Base-by-base conservation (phyloP, 768 basidiomycete genomes). In the Pleurotus cornucopiae region DNA sequence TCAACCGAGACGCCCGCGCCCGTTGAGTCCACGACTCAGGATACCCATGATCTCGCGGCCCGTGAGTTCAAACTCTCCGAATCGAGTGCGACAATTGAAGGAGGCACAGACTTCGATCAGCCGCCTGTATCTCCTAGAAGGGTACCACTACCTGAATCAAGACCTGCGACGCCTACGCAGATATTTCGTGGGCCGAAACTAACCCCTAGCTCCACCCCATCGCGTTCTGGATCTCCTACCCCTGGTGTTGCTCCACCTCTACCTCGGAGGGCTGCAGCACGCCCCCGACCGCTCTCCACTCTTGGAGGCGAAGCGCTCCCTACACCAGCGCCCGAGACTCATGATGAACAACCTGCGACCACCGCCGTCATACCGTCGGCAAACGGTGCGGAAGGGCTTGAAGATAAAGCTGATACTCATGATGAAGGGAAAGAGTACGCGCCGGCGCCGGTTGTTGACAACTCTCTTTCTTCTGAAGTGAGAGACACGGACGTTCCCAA, bases 181-280 rank as follows among this genome's bases (percentile, higher is more conserved):
- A 18, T 37, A 12, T 21, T 11, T 44, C 49, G 34, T 43, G 44
- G 6, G 34, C 18, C 45, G 23, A 52, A 45, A 26, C 18, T 38
- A 30, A 56, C 16, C 7, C 18, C 38, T 16, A 56, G 26, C 25
- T 9, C 5, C 26, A 25, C 23, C 1, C 26, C 26, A 25, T 55
- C 54, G 40, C 11, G 45, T 21, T 64, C 67, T 4, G 62, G 51
- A 20, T 60, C 53, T 7, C 62, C 61, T 41, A 65, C 72, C 2
- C 69, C 71, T 26, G 63, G 75, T 34, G 57, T 80, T 46, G 63
- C 69, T 2, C 77, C 78, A 5, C 87, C 87, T 2, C 67, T 90
- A 20, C 88, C 88, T 0, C 76, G 84, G 41, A 73, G 88, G 45
- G 88, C 88, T 0, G 79, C 85, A 47, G 82, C 79, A 1, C 76